phyloP scores from a whole-genome alignment of 352 stramenopile species.

The Globisporangium polare region DNA sequence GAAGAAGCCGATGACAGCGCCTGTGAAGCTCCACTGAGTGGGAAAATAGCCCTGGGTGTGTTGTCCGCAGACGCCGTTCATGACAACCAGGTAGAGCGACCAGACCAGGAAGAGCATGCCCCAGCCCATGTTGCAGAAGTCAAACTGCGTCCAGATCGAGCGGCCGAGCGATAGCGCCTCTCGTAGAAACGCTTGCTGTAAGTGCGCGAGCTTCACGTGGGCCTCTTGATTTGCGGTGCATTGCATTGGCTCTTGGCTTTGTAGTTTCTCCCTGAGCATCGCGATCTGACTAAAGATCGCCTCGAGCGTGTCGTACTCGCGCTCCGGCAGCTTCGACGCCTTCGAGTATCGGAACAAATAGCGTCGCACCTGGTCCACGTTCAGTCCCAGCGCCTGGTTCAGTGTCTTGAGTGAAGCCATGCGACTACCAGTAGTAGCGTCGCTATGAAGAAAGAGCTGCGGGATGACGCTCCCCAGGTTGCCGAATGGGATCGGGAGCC shows the following conservation, averaged over 20 bases:
- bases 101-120: constrained; percentile 49
- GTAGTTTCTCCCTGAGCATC: constrained; percentile 26
- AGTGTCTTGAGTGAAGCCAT: constrained; percentile 40
- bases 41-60: background rate
- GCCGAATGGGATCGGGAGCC: constrained; percentile 94
- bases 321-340: constrained; percentile 58
- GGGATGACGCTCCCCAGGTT: constrained; percentile 93
- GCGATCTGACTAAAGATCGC: constrained; percentile 37
- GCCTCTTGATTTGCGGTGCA: constrained; percentile 21
- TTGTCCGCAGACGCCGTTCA: background rate
- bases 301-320: constrained; percentile 57
- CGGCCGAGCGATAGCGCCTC: constrained; percentile 62
- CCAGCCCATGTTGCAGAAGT: constrained; percentile 74
- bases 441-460: constrained; percentile 74
- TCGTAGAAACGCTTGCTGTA: constrained; percentile 56
- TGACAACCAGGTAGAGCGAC: constrained; percentile 23
- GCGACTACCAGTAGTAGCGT: background rate
- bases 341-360: constrained; percentile 70
- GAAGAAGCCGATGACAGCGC: constrained; percentile 6
- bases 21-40: background rate
- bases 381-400: constrained; percentile 71
- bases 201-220: constrained; percentile 28
- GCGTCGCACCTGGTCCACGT: constrained; percentile 80
- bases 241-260: constrained; percentile 14
- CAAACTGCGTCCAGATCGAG: constrained; percentile 87